A percentile compares a stretch with the other conserved stretches of the same genome.
These are phyloP conservation scores for Pleochaeta shiraiana DNA, from an alignment of 2,329 filamentous ascomycete genomes.

Conservation along the genomic window DNA sequence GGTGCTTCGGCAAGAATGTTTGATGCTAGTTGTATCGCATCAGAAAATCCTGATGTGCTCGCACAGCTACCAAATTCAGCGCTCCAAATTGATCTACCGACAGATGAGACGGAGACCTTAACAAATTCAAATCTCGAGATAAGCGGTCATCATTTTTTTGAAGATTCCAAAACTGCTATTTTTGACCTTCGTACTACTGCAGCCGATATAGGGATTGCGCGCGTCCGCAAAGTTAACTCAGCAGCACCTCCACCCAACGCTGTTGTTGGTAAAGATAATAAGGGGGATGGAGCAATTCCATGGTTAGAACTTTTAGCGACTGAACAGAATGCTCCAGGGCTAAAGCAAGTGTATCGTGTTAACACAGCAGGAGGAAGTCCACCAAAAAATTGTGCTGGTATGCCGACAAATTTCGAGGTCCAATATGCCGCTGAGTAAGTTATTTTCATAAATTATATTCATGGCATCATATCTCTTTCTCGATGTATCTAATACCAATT, in stretches of 20 bases:
- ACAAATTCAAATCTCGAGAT: constrained; percentile 38
- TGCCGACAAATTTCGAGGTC: constrained; percentile 41
- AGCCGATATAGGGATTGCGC: constrained; percentile 34
- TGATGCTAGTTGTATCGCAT: constrained; percentile 64
- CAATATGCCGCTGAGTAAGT: constrained; percentile 68
- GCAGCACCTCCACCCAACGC: constrained; percentile 40
- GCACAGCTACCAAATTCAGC: constrained; percentile 41
- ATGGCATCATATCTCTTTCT: not conserved
- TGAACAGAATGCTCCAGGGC: constrained; percentile 33
- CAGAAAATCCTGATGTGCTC: constrained; percentile 45
- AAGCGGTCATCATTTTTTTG: constrained; percentile 68
- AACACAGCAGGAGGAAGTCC: constrained; percentile 64
- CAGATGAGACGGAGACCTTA: constrained; percentile 18
- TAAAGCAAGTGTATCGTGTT: constrained; percentile 62
- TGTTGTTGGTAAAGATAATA: constrained; percentile 29
- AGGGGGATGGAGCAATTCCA: constrained; percentile 45
- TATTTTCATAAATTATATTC: constrained; percentile 21
- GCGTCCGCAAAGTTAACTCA: constrained; percentile 38
- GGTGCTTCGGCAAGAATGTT: constrained; percentile 73
- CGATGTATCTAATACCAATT: constrained; percentile 5
- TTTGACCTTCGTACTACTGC: constrained; percentile 50
- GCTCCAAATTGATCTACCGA: constrained; percentile 38
- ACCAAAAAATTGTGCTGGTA: constrained; percentile 48
- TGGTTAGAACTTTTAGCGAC: constrained; percentile 54
- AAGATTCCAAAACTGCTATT: constrained; percentile 43